Base-by-base conservation (phyloP, 108 stramenopile genomes). In the Bacterosira constricta region DNA sequence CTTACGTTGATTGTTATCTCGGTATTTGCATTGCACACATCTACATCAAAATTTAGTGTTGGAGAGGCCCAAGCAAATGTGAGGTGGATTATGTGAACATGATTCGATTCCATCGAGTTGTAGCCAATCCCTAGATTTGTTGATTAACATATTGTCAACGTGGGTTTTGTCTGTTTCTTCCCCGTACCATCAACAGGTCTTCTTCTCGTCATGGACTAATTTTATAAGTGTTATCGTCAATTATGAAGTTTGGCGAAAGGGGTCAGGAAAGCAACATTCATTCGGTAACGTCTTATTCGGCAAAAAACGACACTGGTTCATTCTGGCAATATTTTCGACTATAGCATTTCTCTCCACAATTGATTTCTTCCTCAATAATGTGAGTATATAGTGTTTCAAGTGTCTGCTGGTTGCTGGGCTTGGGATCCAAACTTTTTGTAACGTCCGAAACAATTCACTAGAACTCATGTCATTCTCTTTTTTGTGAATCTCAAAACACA, bases 41-140 rank as follows among this genome's bases (percentile, higher is more conserved):
- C 62, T 34, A 89, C 91, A 15, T 69, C 78, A 0, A 51, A 69
- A 61, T 75, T 89, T 36, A 80, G 80, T 21, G 83, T 89, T 4
- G 88, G 87, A 21, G 83, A 86, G 61, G 58, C 76, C 3, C 86
- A 91, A 63, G 74, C 84, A 17, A 92, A 92, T 77, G n/a, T n/a
- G n/a, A n/a, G n/a, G n/a, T n/a, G n/a, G n/a, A n/a, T n/a, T n/a
- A n/a, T n/a, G n/a, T n/a, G n/a, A n/a, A n/a, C n/a, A n/a, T n/a
- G n/a, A n/a, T n/a, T n/a, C n/a, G n/a, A n/a, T n/a, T n/a, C n/a
- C n/a, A n/a, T n/a, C n/a, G n/a, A n/a, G n/a, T n/a, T n/a, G n/a
- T n/a, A n/a, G n/a, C n/a, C n/a, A n/a, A n/a, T n/a, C n/a, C n/a
- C n/a, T n/a, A n/a, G n/a, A n/a, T n/a, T n/a, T n/a, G n/a, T n/a